Conservation (phyloP, 305 asterid species). For the Fraxinus floribunda region DNA sequence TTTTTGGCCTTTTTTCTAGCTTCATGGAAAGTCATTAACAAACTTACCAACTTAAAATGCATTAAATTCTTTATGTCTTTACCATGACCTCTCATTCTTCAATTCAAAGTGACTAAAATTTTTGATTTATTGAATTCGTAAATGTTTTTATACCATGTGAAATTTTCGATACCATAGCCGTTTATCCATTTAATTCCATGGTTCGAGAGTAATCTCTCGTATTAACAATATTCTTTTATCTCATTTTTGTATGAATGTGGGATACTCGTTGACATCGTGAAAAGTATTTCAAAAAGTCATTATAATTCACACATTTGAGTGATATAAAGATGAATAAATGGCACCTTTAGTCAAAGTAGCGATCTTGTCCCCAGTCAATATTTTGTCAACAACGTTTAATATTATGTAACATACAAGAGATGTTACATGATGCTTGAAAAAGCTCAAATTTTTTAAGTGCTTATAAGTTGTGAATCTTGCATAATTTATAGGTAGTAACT, state of each 20-base stretch:
- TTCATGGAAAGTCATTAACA: constrained; percentile 13
- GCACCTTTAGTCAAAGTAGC: background rate
- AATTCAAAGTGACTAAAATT: background rate
- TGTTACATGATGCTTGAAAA: background rate
- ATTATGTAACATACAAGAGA: background rate
- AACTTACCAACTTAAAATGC: constrained; percentile 13
- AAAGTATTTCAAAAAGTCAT: background rate
- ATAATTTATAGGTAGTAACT: background rate
- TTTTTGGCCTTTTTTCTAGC: background rate
- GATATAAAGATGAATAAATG: background rate
- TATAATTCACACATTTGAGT: no score
- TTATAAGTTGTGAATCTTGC: background rate
- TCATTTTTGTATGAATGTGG: background rate
- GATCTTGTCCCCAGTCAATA: background rate
- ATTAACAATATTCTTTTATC: background rate
- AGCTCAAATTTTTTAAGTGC: background rate
- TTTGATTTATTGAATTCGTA: background rate
- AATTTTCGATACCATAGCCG: no score
- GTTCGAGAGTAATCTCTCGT: background rate
- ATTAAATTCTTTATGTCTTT: background rate
- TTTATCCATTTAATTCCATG: background rate
- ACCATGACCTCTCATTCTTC: background rate
- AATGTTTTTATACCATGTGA: background rate
- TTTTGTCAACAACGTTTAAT: background rate
- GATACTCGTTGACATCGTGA: background rate